Evolutionary conservation across 495 filamentous ascomycete species (phyloP).

Genomic region (Podospora tetraspora): DNA sequence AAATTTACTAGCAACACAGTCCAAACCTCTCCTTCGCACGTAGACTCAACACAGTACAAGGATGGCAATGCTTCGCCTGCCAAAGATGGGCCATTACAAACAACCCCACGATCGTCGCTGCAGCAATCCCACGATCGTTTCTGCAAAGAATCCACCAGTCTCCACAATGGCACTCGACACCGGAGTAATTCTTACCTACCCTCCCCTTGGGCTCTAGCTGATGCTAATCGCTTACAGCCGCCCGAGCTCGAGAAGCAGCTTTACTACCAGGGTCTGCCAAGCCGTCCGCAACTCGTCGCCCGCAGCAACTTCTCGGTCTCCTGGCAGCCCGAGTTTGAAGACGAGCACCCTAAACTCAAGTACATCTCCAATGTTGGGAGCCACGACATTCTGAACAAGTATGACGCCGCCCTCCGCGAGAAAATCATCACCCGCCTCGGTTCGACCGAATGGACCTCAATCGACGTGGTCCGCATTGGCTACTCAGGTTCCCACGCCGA

Average conservation of each 20-base stretch:
- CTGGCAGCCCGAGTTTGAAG: slow-evolving; percentile 1
- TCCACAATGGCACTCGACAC: too few relatives aligned
- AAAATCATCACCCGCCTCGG: slow-evolving; percentile 5
- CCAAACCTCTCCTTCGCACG: too few relatives aligned
- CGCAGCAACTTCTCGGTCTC: slow-evolving; percentile 1
- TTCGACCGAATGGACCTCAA: neutral
- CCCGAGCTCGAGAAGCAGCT: neutral
- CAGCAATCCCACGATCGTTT: too few relatives aligned
- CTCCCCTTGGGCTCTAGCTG: neutral
- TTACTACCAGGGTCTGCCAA: slow-evolving; percentile 6
- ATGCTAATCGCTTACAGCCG: slow-evolving; percentile 1
- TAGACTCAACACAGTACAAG: too few relatives aligned
- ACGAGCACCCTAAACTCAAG: neutral
- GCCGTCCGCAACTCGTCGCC: slow-evolving; percentile 1
- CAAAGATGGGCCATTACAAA: too few relatives aligned
- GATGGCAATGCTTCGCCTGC: too few relatives aligned
- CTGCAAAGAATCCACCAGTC: too few relatives aligned
- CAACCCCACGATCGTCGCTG: too few relatives aligned
- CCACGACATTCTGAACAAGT: slow-evolving; percentile 6
- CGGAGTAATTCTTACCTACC: neutral
- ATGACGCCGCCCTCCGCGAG: neutral
- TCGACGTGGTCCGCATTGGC: slow-evolving; percentile 2
- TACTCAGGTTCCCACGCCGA: neutral
- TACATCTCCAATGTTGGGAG: neutral
- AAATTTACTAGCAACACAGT: too few relatives aligned